These are phyloP conservation scores for Saksenaea vasiformis DNA, from an alignment of 371 early-diverging fungal genomes.

Conservation along the genomic window DNA sequence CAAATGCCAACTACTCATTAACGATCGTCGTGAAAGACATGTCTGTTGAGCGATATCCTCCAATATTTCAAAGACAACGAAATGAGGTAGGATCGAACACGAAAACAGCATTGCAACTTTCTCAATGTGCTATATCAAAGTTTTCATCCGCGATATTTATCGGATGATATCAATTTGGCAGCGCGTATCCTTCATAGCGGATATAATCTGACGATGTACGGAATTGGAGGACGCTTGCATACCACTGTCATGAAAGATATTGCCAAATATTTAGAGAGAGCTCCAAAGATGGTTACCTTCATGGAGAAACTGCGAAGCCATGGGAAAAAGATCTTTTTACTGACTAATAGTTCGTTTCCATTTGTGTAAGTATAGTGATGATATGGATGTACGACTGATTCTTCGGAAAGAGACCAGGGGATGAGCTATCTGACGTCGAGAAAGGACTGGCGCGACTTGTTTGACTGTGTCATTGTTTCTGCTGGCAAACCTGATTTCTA, in stretches of 20 bases:
- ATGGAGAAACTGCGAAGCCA: constrained; percentile 47
- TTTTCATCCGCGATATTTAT: constrained; percentile 68
- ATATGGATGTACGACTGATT: not conserved
- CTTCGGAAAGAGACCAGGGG: constrained; percentile 34
- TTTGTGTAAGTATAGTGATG: constrained; percentile 42
- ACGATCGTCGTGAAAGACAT: constrained; percentile 14
- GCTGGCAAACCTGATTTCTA: constrained; percentile 69
- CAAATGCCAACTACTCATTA: not conserved
- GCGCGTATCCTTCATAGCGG: constrained; percentile 58
- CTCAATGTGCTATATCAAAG: constrained; percentile 12
- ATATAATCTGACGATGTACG: constrained; percentile 19
- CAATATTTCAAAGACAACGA: constrained; percentile 62
- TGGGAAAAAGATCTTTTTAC: constrained; percentile 58
- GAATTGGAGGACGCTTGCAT: constrained; percentile 60
- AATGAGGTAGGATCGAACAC: constrained; percentile 32
- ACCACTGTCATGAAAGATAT: constrained; percentile 48
- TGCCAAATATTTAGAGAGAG: constrained; percentile 48
- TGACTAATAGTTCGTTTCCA: constrained; percentile 63
- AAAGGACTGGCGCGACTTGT: constrained; percentile 61
- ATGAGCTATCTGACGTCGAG: constrained; percentile 55
- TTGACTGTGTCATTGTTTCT: constrained; percentile 63
- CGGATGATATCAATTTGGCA: constrained; percentile 59
- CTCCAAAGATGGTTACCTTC: constrained; percentile 51
- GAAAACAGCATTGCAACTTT: not conserved
- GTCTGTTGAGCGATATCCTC: constrained; percentile 60